Conservation (phyloP, 2,329 filamentous ascomycete genomes). For the Davidsoniella virescens region DNA sequence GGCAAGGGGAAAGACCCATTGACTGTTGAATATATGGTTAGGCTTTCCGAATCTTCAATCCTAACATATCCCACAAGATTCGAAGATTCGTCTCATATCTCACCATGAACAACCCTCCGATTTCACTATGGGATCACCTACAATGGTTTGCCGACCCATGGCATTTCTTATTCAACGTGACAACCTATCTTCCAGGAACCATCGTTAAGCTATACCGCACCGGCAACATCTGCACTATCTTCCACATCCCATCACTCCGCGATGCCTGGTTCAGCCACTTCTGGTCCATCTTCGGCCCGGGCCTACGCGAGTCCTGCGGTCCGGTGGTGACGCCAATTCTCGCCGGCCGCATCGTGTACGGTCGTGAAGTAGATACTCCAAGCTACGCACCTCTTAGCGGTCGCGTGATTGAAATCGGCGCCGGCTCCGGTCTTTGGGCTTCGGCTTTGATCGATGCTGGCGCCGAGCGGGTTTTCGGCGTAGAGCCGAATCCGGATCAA, state of each 20-base stretch:
- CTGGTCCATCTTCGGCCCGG: conserved; percentile 39
- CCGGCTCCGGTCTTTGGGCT: conserved; percentile 45
- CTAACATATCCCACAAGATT: too few relatives aligned
- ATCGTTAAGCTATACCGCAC: conserved; percentile 26
- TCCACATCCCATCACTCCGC: conserved; percentile 26
- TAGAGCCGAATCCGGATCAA: conserved; percentile 45
- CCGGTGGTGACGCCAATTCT: conserved; percentile 36
- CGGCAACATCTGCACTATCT: conserved; percentile 22
- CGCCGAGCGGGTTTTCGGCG: conserved; percentile 36
- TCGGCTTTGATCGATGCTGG: conserved; percentile 28
- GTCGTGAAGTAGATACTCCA: conserved; percentile 21
- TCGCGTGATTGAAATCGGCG: conserved; percentile 44
- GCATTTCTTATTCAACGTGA: conserved; percentile 33
- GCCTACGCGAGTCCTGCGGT: conserved; percentile 27
- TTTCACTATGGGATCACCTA: conserved; percentile 14
- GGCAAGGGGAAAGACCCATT: too few relatives aligned
- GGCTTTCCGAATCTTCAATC: too few relatives aligned
- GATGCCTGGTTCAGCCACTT: conserved; percentile 44
- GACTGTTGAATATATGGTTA: too few relatives aligned
- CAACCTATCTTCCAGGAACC: conserved; percentile 35
- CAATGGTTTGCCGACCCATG: conserved; percentile 30
- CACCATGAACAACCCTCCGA: conserved; percentile 6
- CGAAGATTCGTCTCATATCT: not conserved
- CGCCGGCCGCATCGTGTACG: conserved; percentile 28
- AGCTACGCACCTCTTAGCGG: conserved; percentile 28